phyloP scores from a whole-genome alignment of 2,329 filamentous ascomycete genomes.

The Stagonosporopsis vannaccii region DNA sequence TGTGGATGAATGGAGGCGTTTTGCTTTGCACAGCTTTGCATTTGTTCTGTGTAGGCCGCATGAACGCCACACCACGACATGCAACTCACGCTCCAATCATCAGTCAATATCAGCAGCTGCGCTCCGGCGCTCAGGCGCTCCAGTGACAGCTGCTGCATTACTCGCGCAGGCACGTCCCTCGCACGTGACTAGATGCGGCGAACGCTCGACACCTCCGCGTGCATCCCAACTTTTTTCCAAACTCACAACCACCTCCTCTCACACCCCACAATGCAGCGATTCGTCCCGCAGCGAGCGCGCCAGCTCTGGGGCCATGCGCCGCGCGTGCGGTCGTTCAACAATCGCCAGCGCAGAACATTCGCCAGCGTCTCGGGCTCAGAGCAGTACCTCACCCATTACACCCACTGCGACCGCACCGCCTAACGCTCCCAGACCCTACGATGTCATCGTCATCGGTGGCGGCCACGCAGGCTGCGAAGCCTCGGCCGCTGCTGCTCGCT shows the following conservation, averaged over 20 bases:
- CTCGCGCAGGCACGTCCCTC: slow-evolving; percentile 1
- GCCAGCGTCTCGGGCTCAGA: slow-evolving; percentile 54
- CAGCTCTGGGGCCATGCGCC: slow-evolving; percentile 59
- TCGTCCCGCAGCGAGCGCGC: slow-evolving; percentile 40
- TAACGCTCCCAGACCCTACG: slow-evolving; percentile 67
- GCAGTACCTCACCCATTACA: slow-evolving; percentile 24
- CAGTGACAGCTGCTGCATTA: slow-evolving; percentile 5
- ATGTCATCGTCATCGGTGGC: slow-evolving; percentile 95
- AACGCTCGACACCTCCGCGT: slow-evolving; percentile 29
- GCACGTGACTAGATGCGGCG: slow-evolving; percentile 37
- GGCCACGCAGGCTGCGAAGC: slow-evolving; percentile 96
- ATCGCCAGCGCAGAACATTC: slow-evolving; percentile 49
- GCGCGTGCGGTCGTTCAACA: slow-evolving; percentile 52
- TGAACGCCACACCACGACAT: background rate
- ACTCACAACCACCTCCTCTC: slow-evolving; percentile 8
- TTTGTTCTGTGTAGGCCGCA: background rate
- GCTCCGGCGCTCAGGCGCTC: background rate
- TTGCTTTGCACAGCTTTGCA: background rate
- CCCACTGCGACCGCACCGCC: slow-evolving; percentile 6
- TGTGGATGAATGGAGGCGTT: slow-evolving; percentile 15
- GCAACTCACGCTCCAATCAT: background rate
- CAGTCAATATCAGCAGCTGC: background rate
- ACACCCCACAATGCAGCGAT: slow-evolving; percentile 31
- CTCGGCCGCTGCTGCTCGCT: slow-evolving; percentile 85
- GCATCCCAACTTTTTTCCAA: slow-evolving; percentile 24